These are phyloP conservation scores for Phaeosphaeria sp. DNA, from an alignment of 2,329 filamentous ascomycete species.

Conservation along the genomic window DNA sequence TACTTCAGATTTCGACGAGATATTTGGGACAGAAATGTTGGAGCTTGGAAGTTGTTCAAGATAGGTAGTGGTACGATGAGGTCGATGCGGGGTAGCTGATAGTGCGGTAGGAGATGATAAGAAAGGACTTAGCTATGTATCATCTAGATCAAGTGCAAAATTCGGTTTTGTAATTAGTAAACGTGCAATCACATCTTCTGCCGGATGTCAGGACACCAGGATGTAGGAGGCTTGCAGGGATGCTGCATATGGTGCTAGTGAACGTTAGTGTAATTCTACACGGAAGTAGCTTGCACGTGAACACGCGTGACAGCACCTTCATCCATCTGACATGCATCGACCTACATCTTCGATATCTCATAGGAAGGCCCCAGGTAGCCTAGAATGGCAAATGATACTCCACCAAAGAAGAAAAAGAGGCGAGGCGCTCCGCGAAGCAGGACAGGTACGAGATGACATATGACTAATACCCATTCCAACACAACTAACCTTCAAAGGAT, in stretches of 20 bases:
- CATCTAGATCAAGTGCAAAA: background rate
- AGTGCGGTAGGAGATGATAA: background rate
- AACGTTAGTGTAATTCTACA: background rate
- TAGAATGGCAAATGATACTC: background rate
- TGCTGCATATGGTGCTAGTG: background rate
- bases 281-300: background rate
- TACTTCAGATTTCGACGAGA: background rate
- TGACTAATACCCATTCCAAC: background rate
- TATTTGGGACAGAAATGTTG: background rate
- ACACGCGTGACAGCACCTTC: background rate
- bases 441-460: slow-evolving; percentile 25
- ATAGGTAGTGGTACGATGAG: background rate
- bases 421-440: slow-evolving; percentile 35
- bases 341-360: background rate
- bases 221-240: background rate
- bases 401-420: slow-evolving; percentile 28
- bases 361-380: background rate
- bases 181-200: background rate
- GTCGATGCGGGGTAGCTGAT: slow-evolving; percentile 1
- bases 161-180: too few relatives aligned
- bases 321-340: background rate
- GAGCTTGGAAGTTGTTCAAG: background rate
- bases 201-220: background rate
- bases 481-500: slow-evolving; percentile 18
- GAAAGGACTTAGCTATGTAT: background rate